Percentiles rank a stretch among this genome's conserved stretches.
These are phyloP conservation scores for Trapa bicornis DNA, from an alignment of 345 rosid species.

Conservation along the genomic window DNA sequence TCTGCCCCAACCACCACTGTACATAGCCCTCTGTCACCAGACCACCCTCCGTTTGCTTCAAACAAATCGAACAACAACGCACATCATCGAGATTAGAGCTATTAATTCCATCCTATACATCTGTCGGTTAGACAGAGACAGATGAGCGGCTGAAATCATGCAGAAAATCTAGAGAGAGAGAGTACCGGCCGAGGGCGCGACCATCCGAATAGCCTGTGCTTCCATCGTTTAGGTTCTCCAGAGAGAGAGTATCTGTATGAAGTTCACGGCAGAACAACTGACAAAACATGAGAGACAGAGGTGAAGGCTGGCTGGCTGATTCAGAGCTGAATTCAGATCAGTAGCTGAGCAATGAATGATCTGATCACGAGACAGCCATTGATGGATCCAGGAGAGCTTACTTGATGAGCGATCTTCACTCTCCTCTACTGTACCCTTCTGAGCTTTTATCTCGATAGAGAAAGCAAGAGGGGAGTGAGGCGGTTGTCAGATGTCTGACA, in stretches of 20 bases:
- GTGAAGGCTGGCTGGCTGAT: no score
- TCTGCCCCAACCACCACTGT: not conserved
- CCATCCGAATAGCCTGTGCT: not conserved
- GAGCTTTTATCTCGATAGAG: no score
- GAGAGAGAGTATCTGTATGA: not conserved
- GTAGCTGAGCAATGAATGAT: not conserved
- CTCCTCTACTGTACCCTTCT: not conserved
- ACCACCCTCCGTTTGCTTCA: not conserved
- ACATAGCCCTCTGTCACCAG: not conserved
- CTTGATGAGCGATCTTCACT: not conserved
- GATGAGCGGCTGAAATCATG: not conserved
- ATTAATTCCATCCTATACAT: no score
- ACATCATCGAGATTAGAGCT: not conserved
- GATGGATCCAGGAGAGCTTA: not conserved
- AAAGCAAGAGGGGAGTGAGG: not conserved
- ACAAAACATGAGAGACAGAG: no score
- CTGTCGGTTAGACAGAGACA: not conserved
- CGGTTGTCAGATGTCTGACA: not conserved
- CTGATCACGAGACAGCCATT: no score
- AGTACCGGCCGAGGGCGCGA: not conserved
- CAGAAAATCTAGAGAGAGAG: no score
- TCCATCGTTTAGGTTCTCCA: not conserved
- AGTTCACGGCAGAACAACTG: not conserved
- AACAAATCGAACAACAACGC: not conserved
- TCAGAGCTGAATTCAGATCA: not conserved